Conservation (phyloP, 805 yeast species). For the Zygosaccharomyces rouxii region DNA sequence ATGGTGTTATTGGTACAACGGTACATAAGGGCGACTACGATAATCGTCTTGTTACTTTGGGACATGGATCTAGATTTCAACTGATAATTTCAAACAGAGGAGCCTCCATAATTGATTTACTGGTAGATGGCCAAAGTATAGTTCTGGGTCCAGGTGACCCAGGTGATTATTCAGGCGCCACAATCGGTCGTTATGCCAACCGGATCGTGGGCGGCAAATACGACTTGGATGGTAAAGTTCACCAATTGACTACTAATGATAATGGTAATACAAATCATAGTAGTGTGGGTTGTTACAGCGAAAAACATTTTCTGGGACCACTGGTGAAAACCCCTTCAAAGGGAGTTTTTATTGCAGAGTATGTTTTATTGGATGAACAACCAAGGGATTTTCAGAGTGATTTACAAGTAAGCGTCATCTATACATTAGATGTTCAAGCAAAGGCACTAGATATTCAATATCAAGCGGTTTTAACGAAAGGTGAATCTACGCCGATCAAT, state of each 20-base stretch:
- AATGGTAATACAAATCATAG: slow-evolving; percentile 48
- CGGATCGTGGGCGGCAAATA: slow-evolving; percentile 47
- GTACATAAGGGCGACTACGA: slow-evolving; percentile 22
- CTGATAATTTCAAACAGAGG: slow-evolving; percentile 48
- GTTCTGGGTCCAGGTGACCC: slow-evolving; percentile 32
- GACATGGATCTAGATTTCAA: slow-evolving; percentile 32
- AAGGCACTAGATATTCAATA: slow-evolving; percentile 47
- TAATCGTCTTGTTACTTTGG: slow-evolving; percentile 30
- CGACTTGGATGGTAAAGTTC: slow-evolving; percentile 38
- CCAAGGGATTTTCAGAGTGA: slow-evolving; percentile 61
- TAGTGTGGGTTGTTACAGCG: slow-evolving; percentile 50
- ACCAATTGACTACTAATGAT: slow-evolving; percentile 43
- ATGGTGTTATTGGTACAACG: slow-evolving; percentile 24
- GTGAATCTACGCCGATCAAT: slow-evolving; percentile 47
- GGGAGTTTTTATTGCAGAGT: slow-evolving; percentile 35
- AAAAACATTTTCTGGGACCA: slow-evolving; percentile 51
- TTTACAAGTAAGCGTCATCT: slow-evolving; percentile 43
- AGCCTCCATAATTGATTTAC: slow-evolving; percentile 45
- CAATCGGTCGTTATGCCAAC: slow-evolving; percentile 64
- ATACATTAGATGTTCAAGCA: slow-evolving; percentile 37
- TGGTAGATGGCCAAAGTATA: slow-evolving; percentile 38
- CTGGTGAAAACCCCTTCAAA: slow-evolving; percentile 35
- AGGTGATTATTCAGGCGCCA: slow-evolving; percentile 48
- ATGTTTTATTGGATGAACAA: slow-evolving; percentile 41
- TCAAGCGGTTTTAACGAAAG: slow-evolving; percentile 30